A percentile compares a stretch with the other conserved stretches of the same genome.
Evolutionary conservation across 2,329 filamentous ascomycete species (phyloP).

Genomic region (Trichoderma guizhouense): DNA sequence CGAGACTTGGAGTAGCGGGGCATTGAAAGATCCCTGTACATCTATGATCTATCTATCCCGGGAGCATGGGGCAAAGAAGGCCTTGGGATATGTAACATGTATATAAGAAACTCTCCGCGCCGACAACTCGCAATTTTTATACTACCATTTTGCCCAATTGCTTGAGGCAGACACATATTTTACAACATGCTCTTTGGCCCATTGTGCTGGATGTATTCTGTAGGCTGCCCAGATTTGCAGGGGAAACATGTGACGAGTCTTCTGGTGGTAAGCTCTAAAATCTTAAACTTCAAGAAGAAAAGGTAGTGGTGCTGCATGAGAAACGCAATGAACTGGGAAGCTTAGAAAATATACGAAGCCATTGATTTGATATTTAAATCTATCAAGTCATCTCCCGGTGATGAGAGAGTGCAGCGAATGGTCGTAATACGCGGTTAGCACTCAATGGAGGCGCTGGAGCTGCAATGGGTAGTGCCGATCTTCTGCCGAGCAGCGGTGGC

Average conservation of each 20-base stretch:
- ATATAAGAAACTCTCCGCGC: not conserved
- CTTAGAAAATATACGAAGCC: not conserved
- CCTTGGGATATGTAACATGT: not conserved
- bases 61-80: not conserved
- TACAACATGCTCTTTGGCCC: not conserved
- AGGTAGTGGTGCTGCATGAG: not conserved
- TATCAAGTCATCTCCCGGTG: not conserved
- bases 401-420: not conserved
- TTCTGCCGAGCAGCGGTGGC: conserved; percentile 30
- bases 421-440: not conserved
- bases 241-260: not conserved
- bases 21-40: not conserved
- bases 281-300: not conserved
- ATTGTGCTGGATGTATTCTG: not conserved
- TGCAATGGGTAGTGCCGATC: conserved; percentile 26
- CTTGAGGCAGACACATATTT: not conserved
- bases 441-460: not conserved
- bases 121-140: not conserved
- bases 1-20: not conserved
- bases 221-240: not conserved
- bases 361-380: not conserved
- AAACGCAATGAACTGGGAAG: not conserved
- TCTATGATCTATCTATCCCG: not conserved
- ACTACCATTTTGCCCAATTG: not conserved
- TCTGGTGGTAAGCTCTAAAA: not conserved